These are phyloP conservation scores for Isatis tinctoria DNA, from an alignment of 345 rosid genomes.

Conservation along the genomic window DNA sequence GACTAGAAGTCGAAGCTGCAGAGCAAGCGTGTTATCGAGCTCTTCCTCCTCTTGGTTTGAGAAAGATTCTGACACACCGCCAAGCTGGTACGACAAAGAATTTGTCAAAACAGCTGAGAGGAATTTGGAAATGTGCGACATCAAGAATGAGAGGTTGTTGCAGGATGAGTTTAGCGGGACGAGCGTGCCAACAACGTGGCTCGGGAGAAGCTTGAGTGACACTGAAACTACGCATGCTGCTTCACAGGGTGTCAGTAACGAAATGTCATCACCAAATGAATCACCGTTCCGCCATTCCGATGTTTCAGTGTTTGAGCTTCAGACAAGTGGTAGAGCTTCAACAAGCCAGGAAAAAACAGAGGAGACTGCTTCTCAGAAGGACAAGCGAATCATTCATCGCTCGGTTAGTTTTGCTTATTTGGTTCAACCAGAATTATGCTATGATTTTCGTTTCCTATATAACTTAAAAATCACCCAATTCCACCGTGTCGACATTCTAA, in stretches of 20 bases:
- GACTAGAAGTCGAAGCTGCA: conserved; percentile 67
- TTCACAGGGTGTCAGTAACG: conserved; percentile 17
- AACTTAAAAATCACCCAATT: background rate
- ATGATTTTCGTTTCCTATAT: background rate
- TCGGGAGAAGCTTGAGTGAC: conserved; percentile 32
- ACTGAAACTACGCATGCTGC: conserved; percentile 14
- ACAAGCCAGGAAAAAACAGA: conserved; percentile 23
- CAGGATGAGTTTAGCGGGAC: conserved; percentile 17
- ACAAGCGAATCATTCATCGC: conserved; percentile 37
- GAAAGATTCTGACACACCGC: conserved; percentile 39
- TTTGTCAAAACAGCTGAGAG: conserved; percentile 38
- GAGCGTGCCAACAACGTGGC: conserved; percentile 34
- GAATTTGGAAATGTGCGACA: conserved; percentile 31
- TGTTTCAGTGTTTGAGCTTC: conserved; percentile 31
- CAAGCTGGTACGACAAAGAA: conserved; percentile 34
- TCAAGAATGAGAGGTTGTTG: conserved; percentile 11
- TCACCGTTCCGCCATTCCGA: conserved; percentile 27
- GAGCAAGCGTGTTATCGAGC: conserved; percentile 40
- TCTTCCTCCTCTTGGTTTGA: conserved; percentile 35
- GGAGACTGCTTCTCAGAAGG: conserved; percentile 25
- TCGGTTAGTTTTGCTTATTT: conserved; percentile 34
- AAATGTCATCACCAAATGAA: conserved; percentile 34
- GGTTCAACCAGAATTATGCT: background rate
- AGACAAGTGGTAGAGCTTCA: conserved; percentile 28
- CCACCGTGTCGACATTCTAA: background rate